Base-by-base conservation (phyloP, 768 basidiomycete species). In the Heimioporus sp. region DNA sequence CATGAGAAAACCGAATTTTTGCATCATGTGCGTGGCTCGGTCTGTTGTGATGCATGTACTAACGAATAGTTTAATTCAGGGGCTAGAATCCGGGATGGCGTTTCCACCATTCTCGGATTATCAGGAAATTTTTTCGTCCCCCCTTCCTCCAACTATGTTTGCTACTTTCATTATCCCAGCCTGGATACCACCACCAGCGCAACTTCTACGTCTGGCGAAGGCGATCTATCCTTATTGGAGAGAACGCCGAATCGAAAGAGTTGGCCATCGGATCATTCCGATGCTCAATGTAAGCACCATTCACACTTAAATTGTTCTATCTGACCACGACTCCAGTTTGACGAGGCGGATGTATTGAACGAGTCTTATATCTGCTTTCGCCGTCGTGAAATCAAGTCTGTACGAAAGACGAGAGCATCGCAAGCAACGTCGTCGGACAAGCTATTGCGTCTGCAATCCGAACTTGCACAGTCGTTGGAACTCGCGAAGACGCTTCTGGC, bases 291-390 rank as follows among this genome's bases (percentile, higher is more conserved):
- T 95, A 70, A 57, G 88, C 72, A 35, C 5, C 12, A 10, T 17
- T 19, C 15, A 17, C 4, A 17, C 1, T 20, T 0, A 4, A 1
- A 15, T 28, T 15, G 12, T 30, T 45, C 42, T 52, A 20, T 40
- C 52, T 58, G 41, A 59, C 13, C 13, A 4, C 5, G 20, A 40
- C 2, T 37, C 5, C 38, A 91, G 88, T 86, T 81, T 62, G 94
- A 98, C 67, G 49, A 49, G 34, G 15, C 34, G n/a, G 49, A 49
- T 10, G 35, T 43, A 5, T 7, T 80, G 58, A 92, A 91, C 49
- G 94, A 96, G 61, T 95, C 96, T 0, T 98, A 98, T 57, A 89
- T 98, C 41, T 99, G 97, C 71, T 99, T 99, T 79, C 84, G 97
- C 35, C 81, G 94, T 54, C 86, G 95, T 49, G 96, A 98, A 67